phyloP scores from a whole-genome alignment of 179 eudicot genomes.

The Amaranthus tricolor region DNA sequence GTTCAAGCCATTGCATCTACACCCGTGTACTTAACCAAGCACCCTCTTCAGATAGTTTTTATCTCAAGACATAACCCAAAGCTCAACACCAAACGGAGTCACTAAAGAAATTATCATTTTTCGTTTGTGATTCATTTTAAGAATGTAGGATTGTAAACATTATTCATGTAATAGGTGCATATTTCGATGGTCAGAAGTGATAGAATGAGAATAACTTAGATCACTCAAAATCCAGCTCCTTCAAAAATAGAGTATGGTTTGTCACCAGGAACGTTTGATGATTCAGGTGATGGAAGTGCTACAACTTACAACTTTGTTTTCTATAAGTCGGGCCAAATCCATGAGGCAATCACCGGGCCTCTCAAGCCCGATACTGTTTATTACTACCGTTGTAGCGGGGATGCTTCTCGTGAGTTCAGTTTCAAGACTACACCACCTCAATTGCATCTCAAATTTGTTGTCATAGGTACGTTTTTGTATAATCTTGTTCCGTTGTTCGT shows the following conservation, averaged over 20 bases:
- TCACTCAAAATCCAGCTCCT: conserved; percentile 47
- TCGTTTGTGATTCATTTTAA: too few relatives aligned
- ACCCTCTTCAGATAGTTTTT: too few relatives aligned
- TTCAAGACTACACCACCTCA: conserved; percentile 63
- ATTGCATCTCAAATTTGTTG: conserved; percentile 58
- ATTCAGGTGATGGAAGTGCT: conserved; percentile 36
- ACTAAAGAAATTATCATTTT: too few relatives aligned
- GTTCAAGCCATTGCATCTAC: too few relatives aligned
- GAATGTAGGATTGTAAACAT: too few relatives aligned
- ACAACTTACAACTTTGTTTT: conserved; percentile 34
- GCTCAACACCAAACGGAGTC: too few relatives aligned
- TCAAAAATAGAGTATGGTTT: conserved; percentile 55
- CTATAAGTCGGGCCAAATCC: conserved; percentile 59
- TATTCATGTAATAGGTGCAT: conserved; percentile 64
- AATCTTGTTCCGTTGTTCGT: neutral
- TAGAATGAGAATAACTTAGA: conserved; percentile 77
- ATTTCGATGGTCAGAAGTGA: conserved; percentile 61
- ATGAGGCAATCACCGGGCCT: conserved; percentile 64
- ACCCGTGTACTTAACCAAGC: too few relatives aligned
- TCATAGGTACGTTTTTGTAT: conserved; percentile 38
- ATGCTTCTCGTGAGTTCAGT: conserved; percentile 41
- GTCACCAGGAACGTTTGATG: conserved; percentile 41
- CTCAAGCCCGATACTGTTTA: conserved; percentile 50
- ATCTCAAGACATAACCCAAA: too few relatives aligned
- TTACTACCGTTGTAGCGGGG: conserved; percentile 54